A percentile compares a stretch with the other conserved stretches of the same genome.
These are phyloP conservation scores for Aspergillus arachidicola DNA, from an alignment of 2,329 filamentous ascomycete species.

Conservation along the genomic window DNA sequence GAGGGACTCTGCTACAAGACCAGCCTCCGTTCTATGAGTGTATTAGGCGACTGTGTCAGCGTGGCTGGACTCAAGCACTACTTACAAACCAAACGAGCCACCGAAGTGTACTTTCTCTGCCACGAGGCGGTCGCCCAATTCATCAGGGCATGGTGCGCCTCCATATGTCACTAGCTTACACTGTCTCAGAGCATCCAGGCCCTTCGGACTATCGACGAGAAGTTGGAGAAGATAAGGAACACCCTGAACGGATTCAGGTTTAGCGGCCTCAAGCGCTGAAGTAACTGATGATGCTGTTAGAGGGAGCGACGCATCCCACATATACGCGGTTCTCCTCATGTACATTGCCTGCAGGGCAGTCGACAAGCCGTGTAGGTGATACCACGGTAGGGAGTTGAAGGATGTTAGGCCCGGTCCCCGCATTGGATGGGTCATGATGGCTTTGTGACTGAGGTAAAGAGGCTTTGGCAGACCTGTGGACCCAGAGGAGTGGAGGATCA, in stretches of 20 bases:
- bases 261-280: constrained; percentile 37
- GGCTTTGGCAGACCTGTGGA: constrained; percentile 53
- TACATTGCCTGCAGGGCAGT: constrained; percentile 49
- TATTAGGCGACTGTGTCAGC: constrained; percentile 11
- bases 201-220: constrained; percentile 39
- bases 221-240: constrained; percentile 48
- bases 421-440: constrained; percentile 41
- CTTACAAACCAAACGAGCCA: constrained; percentile 46
- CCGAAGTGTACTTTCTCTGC: constrained; percentile 40
- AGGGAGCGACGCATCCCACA: constrained; percentile 46
- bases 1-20: constrained; percentile 47
- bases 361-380: constrained; percentile 47
- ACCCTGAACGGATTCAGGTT: constrained; percentile 44
- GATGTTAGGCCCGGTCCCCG: constrained; percentile 41
- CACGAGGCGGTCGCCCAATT: constrained; percentile 44
- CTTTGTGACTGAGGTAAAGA: constrained; percentile 46
- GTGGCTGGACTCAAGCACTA: neutral
- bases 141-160: constrained; percentile 47
- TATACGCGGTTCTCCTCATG: constrained; percentile 44
- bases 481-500: constrained; percentile 54
- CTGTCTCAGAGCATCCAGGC: constrained; percentile 37
- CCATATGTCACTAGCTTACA: constrained; percentile 47
- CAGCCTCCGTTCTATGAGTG: constrained; percentile 45
- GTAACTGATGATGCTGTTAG: constrained; percentile 42
- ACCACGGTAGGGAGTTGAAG: constrained; percentile 50